Percentiles rank a stretch among this genome's conserved stretches.
Evolutionary conservation across 2,329 filamentous ascomycete genomes (phyloP).

Genomic region (Dothideomycetidae sp.): DNA sequence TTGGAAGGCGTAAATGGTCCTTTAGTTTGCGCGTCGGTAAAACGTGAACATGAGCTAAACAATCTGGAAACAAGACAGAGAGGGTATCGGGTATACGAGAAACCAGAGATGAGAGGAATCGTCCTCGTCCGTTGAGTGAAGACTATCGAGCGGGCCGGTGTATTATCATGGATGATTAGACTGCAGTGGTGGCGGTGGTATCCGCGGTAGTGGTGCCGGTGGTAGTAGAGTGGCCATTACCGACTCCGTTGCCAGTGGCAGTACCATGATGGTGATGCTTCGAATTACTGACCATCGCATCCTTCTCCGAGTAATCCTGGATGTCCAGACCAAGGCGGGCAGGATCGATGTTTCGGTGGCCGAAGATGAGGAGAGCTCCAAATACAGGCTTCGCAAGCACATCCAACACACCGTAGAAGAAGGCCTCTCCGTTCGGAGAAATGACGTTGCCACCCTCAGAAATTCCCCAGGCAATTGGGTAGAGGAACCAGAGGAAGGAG

Average conservation of each 20-base stretch:
- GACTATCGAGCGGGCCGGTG: too few species aligned
- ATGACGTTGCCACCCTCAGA: slow-evolving; percentile 52
- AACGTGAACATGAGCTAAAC: too few species aligned
- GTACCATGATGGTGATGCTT: slow-evolving; percentile 9
- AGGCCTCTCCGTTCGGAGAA: slow-evolving; percentile 48
- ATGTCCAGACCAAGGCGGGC: slow-evolving; percentile 40
- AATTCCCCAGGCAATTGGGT: slow-evolving; percentile 51
- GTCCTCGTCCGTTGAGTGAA: too few species aligned
- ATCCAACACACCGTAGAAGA: slow-evolving; percentile 56
- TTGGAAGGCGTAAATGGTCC: too few species aligned
- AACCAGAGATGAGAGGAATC: too few species aligned
- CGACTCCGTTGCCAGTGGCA: slow-evolving; percentile 13
- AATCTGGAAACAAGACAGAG: too few species aligned
- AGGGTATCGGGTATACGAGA: too few species aligned
- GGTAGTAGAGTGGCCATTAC: slow-evolving; percentile 14
- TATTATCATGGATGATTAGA: too few species aligned
- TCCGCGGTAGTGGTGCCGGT: slow-evolving; percentile 12
- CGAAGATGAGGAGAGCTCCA: slow-evolving; percentile 45
- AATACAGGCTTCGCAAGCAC: slow-evolving; percentile 51
- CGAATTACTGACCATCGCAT: slow-evolving; percentile 16
- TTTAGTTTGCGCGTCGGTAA: too few species aligned
- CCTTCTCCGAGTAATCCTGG: slow-evolving; percentile 32
- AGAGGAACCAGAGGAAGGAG: slow-evolving; percentile 48
- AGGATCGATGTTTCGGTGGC: slow-evolving; percentile 48
- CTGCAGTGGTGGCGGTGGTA: slow-evolving; percentile 1